Evolutionary conservation across 192 early-diverging fungal species (phyloP).

Genomic region (Gigaspora rosea): DNA sequence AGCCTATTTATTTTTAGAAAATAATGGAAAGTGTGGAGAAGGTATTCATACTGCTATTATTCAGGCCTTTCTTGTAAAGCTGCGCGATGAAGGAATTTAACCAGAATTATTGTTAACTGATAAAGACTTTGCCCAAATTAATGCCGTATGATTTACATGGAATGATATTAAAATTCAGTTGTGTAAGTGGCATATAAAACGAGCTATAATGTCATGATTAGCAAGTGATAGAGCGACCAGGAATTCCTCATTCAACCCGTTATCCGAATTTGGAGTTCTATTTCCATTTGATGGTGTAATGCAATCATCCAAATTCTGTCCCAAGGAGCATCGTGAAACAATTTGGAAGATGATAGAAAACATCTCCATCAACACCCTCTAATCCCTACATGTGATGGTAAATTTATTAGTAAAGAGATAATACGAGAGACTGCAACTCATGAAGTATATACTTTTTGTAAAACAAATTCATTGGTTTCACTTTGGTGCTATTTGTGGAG

Average conservation of each 20-base stretch:
- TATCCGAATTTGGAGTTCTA: neutral
- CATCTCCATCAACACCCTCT: conserved; percentile 4
- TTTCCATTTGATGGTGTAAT: neutral
- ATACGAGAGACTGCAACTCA: neutral
- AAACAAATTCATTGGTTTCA: conserved; percentile 7
- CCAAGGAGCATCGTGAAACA: neutral
- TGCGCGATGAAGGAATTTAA: no score
- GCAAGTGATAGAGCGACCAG: neutral
- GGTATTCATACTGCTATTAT: neutral
- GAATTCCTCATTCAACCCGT: neutral
- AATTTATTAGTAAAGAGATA: neutral
- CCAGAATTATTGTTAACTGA: neutral
- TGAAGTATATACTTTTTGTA: conserved; percentile 28
- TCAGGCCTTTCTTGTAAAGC: no score
- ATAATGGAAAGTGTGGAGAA: no score
- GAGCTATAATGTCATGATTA: neutral
- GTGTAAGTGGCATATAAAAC: neutral
- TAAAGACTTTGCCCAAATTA: conserved; percentile 13
- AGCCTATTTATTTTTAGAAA: no score
- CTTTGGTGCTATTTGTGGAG: neutral
- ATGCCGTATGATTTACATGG: neutral
- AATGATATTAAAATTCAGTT: neutral
- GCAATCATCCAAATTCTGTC: neutral
- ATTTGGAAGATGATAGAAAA: conserved; percentile 18
- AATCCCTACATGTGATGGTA: neutral